Evolutionary conservation across 176 grass and related monocot genomes (phyloP).

Genomic region (Juncus inflexus): DNA sequence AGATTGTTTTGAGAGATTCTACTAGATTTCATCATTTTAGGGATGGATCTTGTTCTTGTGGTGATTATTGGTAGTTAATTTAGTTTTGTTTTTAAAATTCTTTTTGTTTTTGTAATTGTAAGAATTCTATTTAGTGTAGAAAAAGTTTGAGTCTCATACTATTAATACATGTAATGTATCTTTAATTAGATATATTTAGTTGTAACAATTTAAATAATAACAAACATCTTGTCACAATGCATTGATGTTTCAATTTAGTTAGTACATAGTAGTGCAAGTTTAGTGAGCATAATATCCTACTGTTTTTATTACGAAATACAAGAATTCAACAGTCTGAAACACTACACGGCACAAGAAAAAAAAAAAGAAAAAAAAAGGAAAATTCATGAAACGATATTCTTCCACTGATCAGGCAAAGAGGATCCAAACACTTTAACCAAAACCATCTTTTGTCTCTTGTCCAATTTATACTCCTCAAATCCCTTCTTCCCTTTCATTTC

Average conservation of each 20-base stretch:
- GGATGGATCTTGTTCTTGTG: constrained; percentile 47
- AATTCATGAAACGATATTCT: constrained; percentile 28
- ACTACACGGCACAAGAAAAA: constrained; percentile 12
- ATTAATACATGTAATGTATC: no score
- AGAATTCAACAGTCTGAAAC: constrained; percentile 5
- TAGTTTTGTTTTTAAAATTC: neutral
- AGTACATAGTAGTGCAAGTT: neutral
- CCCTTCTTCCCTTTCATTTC: constrained; percentile 40
- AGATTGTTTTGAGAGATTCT: constrained; percentile 50
- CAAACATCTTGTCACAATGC: no score
- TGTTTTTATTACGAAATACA: constrained; percentile 6
- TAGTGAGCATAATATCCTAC: neutral
- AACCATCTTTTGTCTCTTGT: constrained; percentile 57
- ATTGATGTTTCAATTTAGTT: neutral
- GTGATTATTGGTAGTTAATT: constrained; percentile 31
- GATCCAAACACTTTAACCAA: constrained; percentile 67
- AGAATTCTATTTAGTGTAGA: no score
- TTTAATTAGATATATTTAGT: no score
- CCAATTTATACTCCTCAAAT: constrained; percentile 36
- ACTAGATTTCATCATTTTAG: constrained; percentile 43
- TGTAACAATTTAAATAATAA: no score
- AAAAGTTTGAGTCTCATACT: no score
- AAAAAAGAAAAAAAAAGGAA: constrained; percentile 13
- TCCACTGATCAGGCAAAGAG: constrained; percentile 52
- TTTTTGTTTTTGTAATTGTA: constrained; percentile 7